Base-by-base conservation (phyloP, 2,329 filamentous ascomycete genomes). In the Colletotrichum sp. region DNA sequence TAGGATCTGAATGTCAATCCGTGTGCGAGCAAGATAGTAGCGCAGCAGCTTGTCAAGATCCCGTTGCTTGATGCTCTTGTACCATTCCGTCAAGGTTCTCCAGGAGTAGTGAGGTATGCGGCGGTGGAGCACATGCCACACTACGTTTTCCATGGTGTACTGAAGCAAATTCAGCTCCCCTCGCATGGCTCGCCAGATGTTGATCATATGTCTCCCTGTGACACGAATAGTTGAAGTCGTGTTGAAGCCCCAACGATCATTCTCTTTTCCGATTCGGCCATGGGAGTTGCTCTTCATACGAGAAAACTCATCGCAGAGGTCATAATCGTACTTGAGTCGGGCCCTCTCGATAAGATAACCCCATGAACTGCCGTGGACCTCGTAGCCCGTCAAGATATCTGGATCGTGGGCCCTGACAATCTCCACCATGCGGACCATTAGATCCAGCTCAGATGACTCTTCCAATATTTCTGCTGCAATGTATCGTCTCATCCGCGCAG, bases 101-200 rank as follows among this genome's bases (percentile, higher is more conserved):
- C 95, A 95, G 3, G 93, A 89, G 82, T 98, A 98, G 83, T 98
- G 95, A 8, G 97, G 97, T 66, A 99, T 94, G 5, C 96, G 92
- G 36, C 92, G 92, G 79, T 98, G 96, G 3, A 99, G 89, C 2
- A 99, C 85, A 85, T 99, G 96, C 87, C 98, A 99, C 0, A 92
- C 95, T 6, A 99, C 95, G 80, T 98, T 98, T 84, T 99, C 97
- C 92, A 99, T 94, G 0, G 95, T 98, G 82, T 99, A 99, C 82
- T 98, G 96, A 13, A 98, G 89, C 32, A 99, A 87, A 79, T 96
- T 98, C 32, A 99, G 86, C 84, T 98, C 96, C n/a, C 94, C 92
- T 74, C 95, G 92, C 96, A 99, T 98, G 1, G 96, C 96, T 80
- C 96, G 92, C 96, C 97, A 99, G 62, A 99, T 94, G 80, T 99